phyloP scores from a whole-genome alignment of 73 alveolate species.

The Paramecium biaurelia region DNA sequence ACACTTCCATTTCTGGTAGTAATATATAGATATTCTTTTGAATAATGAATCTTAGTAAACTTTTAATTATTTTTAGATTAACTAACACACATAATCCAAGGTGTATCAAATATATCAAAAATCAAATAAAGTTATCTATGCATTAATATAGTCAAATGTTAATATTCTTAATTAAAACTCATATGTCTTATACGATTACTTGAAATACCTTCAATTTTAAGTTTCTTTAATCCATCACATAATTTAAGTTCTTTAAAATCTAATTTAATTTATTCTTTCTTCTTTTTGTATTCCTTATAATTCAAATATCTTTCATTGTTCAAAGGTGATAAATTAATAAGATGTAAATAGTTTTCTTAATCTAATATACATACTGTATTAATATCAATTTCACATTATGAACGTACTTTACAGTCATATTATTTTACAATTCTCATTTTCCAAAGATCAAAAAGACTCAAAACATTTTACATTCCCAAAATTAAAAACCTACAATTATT shows the following conservation, averaged over 20 bases:
- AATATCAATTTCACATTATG: background rate
- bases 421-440: constrained; percentile 8
- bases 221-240: background rate
- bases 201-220: background rate
- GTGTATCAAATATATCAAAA: background rate
- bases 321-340: background rate
- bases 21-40: background rate
- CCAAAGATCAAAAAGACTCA: constrained; percentile 21
- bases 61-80: background rate
- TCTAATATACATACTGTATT: background rate
- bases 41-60: background rate
- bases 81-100: background rate
- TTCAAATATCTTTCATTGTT: background rate
- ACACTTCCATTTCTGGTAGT: background rate
- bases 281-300: background rate
- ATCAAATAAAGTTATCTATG: background rate
- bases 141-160: background rate
- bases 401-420: background rate
- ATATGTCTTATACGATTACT: background rate
- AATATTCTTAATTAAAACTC: background rate
- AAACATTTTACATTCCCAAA: background rate
- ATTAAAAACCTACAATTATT: background rate
- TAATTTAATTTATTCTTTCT: background rate
- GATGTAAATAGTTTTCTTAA: background rate
- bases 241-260: constrained; percentile 13